Base-by-base conservation (phyloP, 1,284 basidiomycete species). In the Ustilago shanxiensis region DNA sequence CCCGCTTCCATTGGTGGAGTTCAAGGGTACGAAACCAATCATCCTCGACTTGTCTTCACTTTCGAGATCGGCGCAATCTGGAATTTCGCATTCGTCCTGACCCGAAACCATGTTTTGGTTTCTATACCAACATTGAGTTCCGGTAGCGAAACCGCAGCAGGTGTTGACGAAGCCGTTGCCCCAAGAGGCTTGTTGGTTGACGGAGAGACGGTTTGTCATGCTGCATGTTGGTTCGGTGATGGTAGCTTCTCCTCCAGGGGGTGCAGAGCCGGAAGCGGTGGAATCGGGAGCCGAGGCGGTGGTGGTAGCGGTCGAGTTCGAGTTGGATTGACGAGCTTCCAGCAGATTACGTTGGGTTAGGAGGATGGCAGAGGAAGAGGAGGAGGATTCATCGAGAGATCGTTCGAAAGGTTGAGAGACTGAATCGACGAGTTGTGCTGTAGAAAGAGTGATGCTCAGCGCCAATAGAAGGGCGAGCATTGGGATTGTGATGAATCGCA, bases 181-280 rank as follows among this genome's bases (percentile, higher is more conserved):
- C 80, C 80, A 82, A 18, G 76, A 76, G 0, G 80, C 78, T 56
- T 82, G 80, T 49, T 82, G 80, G 56, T 80, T 82, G 9, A 58
- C 45, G 13, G 66, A 31, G 45, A 82, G 66, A 20, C 72, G 59
- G 57, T 80, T 82, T 28, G 60, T 60, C 60, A 80, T 60, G 26
- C 51, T 51, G 58, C 80, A 82, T 0, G 65, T 62, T 26, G 72
- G 28, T 33, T 77, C 77, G 26, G 66, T 56, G 60, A 82, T 62
- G 13, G 73, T 77, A 5, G 80, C 80, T 24, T 73, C 66, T 16
- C 72, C 76, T 20, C 80, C 80, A 1, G 47, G 28, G 0, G 71
- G 58, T 16, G 78, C 76, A 1, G 54, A 55, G 9, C 78, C 78
- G 5, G 66, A 59, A n/a, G 72, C 20, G 51, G 64, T 56, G 37